phyloP scores from a whole-genome alignment of 805 yeast species.

The Myxozyma sirexii region DNA sequence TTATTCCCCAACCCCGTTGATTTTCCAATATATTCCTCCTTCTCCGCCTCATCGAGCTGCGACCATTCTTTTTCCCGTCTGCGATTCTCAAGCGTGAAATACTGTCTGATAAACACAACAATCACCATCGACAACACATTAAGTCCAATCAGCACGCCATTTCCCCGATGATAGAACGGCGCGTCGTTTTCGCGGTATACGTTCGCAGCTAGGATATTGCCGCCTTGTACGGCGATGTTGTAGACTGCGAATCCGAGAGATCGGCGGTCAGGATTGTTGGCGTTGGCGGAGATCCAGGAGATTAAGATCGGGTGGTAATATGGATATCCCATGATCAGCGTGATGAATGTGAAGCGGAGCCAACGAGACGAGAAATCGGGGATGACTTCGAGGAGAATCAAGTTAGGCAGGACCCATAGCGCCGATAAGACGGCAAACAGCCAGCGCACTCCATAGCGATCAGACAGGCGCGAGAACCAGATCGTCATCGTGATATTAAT shows the following conservation, averaged over 20 bases:
- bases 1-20: constrained; percentile 59
- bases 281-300: constrained; percentile 62
- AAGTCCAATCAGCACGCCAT: constrained; percentile 42
- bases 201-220: constrained; percentile 56
- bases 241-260: constrained; percentile 66
- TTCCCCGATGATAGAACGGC: constrained; percentile 65
- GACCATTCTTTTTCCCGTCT: constrained; percentile 55
- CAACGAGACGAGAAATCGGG: constrained; percentile 30
- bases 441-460: constrained; percentile 24
- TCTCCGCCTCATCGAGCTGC: constrained; percentile 51
- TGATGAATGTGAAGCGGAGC: constrained; percentile 22
- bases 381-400: constrained; percentile 35
- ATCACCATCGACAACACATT: constrained; percentile 35
- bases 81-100: constrained; percentile 41
- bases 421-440: constrained; percentile 29
- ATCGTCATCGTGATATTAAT: constrained; percentile 38
- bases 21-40: constrained; percentile 49
- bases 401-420: constrained; percentile 28
- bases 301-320: constrained; percentile 58
- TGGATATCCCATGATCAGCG: constrained; percentile 50
- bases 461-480: constrained; percentile 32
- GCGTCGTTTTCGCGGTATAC: constrained; percentile 60
- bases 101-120: constrained; percentile 38
- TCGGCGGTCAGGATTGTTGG: constrained; percentile 62
- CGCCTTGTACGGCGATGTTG: constrained; percentile 66